Evolutionary conservation across 2,329 filamentous ascomycete genomes (phyloP), one percentile per base, ranked within the genome.

Genomic region (Tolypocladium inflatum): DNA sequence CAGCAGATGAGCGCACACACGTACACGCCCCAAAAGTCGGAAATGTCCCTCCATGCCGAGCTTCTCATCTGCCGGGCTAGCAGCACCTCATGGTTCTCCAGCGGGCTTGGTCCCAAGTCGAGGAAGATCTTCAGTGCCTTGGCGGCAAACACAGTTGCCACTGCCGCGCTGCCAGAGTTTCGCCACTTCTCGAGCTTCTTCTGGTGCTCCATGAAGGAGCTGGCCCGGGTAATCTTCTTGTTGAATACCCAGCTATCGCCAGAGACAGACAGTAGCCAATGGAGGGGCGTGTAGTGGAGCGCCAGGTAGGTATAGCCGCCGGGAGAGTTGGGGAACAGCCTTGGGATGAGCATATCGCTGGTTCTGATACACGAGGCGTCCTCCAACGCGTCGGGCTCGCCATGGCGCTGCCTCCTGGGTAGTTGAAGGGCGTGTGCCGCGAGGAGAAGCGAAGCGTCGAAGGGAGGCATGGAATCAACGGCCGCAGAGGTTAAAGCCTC

Each of bases 171-270:
- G 37, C 71, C 71, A 6, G 78, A 78, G 19, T 73, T 69, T 13
- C 70, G 67, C 80, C 80, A 83, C 39, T 66, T 63, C 35, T 72
- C 71, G 4, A 85, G 72, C 21, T 74, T 74, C 56, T 68, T 70
- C 65, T 80, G 75, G 60, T 81, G 76, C 61, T 78, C 74, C 51
- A 70, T 63, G 62, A 80, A 85, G 13, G 71, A 66, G 33, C 72
- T 71, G 2, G 70, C 67, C 5, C 74, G 69, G 2, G 75, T 67
- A 6, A 84, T 70, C 63, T 85, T 85, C 57, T 77, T 75, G 55
- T 77, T 77, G 64, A 84, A 83, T 23, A 82, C 72, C 81, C 81
- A 85, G 56, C 76, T 81, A 60, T 84, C 78, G 54, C 82, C 82
- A 35, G 79, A 79, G 9, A 85, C 80, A 13, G 81, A 80, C 21